Evolutionary conservation across 148 eudicot genomes (phyloP).

Genomic region (Simmondsia chinensis): DNA sequence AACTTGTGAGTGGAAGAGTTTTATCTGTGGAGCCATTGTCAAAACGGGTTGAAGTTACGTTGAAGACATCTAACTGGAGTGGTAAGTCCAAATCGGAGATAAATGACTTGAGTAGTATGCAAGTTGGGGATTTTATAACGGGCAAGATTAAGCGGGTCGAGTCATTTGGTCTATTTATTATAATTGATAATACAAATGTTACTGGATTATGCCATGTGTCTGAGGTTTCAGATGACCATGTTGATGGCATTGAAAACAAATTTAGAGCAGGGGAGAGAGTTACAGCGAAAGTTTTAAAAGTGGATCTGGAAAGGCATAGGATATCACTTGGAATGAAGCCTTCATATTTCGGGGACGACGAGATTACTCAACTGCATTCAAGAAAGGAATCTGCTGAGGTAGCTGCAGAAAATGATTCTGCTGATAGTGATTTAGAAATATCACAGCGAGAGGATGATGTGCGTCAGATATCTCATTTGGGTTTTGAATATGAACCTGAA

Average conservation of each 20-base stretch:
- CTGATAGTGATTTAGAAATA: slow-evolving; percentile 5
- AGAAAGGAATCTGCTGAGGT: slow-evolving; percentile 18
- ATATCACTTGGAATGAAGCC: slow-evolving; percentile 84
- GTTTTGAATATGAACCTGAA: slow-evolving; percentile 23
- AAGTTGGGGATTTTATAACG: slow-evolving; percentile 54
- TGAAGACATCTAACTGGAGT: slow-evolving; percentile 37
- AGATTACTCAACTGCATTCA: slow-evolving; percentile 14
- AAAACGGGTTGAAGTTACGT: slow-evolving; percentile 81
- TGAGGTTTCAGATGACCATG: slow-evolving; percentile 75
- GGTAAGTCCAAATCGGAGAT: slow-evolving; percentile 25
- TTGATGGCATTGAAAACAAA: slow-evolving; percentile 41
- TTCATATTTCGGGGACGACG: slow-evolving; percentile 42
- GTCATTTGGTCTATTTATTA: slow-evolving; percentile 72
- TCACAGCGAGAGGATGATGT: slow-evolving; percentile 6
- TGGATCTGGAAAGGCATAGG: slow-evolving; percentile 67
- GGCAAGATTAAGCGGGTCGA: slow-evolving; percentile 79
- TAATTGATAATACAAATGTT: slow-evolving; percentile 53
- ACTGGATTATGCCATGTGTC: slow-evolving; percentile 88
- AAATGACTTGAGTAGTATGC: slow-evolving; percentile 27
- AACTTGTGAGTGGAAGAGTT: slow-evolving; percentile 77
- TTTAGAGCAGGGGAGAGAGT: slow-evolving; percentile 67
- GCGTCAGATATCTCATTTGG: slow-evolving; percentile 13
- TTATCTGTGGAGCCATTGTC: slow-evolving; percentile 76
- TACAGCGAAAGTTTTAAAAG: slow-evolving; percentile 65
- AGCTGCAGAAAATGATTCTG: slow-evolving; percentile 11